These are phyloP conservation scores for Globisporangium iwayamae DNA, from an alignment of 352 stramenopile species.

Conservation along the genomic window DNA sequence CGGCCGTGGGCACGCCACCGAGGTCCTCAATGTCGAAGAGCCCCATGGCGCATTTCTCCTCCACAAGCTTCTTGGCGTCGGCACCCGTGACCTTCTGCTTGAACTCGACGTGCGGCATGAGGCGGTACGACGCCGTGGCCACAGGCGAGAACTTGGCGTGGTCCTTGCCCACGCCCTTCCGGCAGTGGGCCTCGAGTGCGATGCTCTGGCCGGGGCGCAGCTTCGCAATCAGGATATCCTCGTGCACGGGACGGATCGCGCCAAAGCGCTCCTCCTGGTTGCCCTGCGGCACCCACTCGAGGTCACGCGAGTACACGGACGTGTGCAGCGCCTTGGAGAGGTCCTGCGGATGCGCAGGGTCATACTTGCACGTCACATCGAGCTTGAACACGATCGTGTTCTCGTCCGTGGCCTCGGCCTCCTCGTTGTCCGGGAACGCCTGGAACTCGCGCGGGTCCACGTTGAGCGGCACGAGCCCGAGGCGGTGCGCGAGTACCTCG, in stretches of 20 bases:
- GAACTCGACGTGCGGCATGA: slow-evolving; percentile 86
- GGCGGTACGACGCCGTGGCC: slow-evolving; percentile 93
- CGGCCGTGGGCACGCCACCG: slow-evolving; percentile 57
- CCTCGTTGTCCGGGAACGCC: slow-evolving; percentile 81
- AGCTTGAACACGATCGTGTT: slow-evolving; percentile 97
- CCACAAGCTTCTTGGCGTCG: slow-evolving; percentile 54
- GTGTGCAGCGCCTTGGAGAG: slow-evolving; percentile 15
- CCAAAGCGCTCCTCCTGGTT: slow-evolving; percentile 92
- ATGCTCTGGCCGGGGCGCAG: slow-evolving; percentile 95
- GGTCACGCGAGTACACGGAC: slow-evolving; percentile 90
- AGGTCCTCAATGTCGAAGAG: slow-evolving; percentile 93
- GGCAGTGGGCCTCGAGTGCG: slow-evolving; percentile 93
- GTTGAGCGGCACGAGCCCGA: slow-evolving; percentile 84
- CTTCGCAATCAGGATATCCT: slow-evolving; percentile 97
- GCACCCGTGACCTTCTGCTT: slow-evolving; percentile 56
- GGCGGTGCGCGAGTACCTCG: slow-evolving; percentile 89
- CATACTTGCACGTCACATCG: slow-evolving; percentile 86
- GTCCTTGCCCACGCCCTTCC: slow-evolving; percentile 94
- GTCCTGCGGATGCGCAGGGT: slow-evolving; percentile 60
- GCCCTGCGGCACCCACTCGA: slow-evolving; percentile 96
- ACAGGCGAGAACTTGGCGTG: slow-evolving; percentile 98
- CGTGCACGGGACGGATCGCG: slow-evolving; percentile 83
- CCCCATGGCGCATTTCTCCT: slow-evolving; percentile 71
- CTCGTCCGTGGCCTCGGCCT: slow-evolving; percentile 90
- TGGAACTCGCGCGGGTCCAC: slow-evolving; percentile 86